A percentile compares a stretch with the other conserved stretches of the same genome.
These are phyloP conservation scores for Solanum aculeatissimum DNA, from an alignment of 305 asterid species.

Conservation along the genomic window DNA sequence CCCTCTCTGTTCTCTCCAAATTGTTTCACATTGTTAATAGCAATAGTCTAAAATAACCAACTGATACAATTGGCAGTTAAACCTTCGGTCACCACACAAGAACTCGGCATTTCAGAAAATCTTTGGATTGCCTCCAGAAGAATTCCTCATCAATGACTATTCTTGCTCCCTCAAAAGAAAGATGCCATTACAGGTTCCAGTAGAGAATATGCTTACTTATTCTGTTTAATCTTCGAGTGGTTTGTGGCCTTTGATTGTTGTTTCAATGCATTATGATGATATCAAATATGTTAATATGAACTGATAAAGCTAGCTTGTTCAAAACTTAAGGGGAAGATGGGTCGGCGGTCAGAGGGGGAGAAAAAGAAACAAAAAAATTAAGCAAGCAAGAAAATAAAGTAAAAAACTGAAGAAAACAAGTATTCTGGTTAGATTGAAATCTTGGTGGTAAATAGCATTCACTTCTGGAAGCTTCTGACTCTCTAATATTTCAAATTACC, in stretches of 20 bases:
- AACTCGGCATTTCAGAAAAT: constrained; percentile 63
- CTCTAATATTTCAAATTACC: background rate
- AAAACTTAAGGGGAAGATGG: background rate
- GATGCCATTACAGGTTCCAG: constrained; percentile 74
- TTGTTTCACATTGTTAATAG: background rate
- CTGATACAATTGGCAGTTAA: constrained; percentile 44
- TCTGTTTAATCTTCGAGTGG: background rate
- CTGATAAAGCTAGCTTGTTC: background rate
- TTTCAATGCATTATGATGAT: background rate
- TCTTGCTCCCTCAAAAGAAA: constrained; percentile 78
- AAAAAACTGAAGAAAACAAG: background rate
- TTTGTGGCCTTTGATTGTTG: background rate
- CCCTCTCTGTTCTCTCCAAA: background rate
- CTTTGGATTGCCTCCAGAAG: constrained; percentile 79
- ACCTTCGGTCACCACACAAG: constrained; percentile 71
- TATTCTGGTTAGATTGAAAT: background rate
- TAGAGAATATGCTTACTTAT: background rate
- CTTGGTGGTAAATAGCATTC: background rate
- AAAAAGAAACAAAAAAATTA: background rate
- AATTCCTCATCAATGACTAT: constrained; percentile 76
- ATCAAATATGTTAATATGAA: background rate
- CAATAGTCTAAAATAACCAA: background rate
- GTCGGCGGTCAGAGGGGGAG: background rate
- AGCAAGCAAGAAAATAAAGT: background rate
- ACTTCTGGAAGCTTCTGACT: background rate